A percentile compares a stretch with the other conserved stretches of the same genome.
Conservation (phyloP, 257 asterid genomes). For the Penstemon davidsonii region DNA sequence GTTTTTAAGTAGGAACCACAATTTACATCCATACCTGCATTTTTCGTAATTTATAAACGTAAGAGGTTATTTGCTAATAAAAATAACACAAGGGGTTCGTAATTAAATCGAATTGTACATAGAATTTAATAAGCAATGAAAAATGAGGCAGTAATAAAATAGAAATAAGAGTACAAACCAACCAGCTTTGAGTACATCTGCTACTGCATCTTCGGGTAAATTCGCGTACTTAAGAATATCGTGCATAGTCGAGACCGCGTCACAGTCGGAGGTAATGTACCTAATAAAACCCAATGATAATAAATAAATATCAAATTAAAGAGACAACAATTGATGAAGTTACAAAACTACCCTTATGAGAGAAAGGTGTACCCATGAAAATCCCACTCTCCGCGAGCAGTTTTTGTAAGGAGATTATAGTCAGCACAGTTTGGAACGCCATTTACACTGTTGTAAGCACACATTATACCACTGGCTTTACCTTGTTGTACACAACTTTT, state of each 20-base stretch:
- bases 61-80: too few species aligned
- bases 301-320: too few species aligned
- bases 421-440: slow-evolving; percentile 88
- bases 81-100: too few species aligned
- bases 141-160: too few species aligned
- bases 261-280: slow-evolving; percentile 87
- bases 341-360: neutral
- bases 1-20: slow-evolving; percentile 63
- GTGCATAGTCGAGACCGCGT: slow-evolving; percentile 62
- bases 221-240: slow-evolving; percentile 53
- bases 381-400: slow-evolving; percentile 75
- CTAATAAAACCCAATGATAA: slow-evolving; percentile 35
- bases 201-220: slow-evolving; percentile 71
- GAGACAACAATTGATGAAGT: neutral
- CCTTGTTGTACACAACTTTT: slow-evolving; percentile 65
- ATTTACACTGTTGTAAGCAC: slow-evolving; percentile 86
- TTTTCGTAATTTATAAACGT: neutral
- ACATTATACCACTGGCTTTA: slow-evolving; percentile 88
- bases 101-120: too few species aligned
- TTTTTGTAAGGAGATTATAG: slow-evolving; percentile 59
- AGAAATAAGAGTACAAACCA: slow-evolving; percentile 12
- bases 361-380: slow-evolving; percentile 57
- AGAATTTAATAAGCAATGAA: too few species aligned
- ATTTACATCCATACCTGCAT: slow-evolving; percentile 81
- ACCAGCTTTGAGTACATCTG: slow-evolving; percentile 85